These are phyloP conservation scores for Daldinia bambusicola DNA, from an alignment of 495 filamentous ascomycete genomes.

Conservation along the genomic window DNA sequence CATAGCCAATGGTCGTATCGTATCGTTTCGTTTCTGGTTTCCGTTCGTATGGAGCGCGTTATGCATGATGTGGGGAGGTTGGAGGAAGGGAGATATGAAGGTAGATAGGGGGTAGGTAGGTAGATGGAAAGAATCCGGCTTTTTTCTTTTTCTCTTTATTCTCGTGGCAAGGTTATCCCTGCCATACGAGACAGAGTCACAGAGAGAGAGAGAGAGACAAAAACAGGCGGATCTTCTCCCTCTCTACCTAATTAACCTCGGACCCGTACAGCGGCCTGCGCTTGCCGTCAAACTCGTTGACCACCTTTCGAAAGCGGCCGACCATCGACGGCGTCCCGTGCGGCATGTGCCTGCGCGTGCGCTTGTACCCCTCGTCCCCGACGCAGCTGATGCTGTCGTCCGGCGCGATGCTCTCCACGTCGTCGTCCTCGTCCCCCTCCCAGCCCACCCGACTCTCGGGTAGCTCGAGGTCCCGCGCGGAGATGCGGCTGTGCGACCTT, in stretches of 20 bases:
- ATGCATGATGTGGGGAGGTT: neutral
- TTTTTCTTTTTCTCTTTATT: too few relatives aligned
- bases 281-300: constrained; percentile 37
- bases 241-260: constrained; percentile 15
- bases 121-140: neutral
- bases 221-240: neutral
- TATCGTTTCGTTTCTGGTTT: neutral
- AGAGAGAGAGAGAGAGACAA: neutral
- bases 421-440: constrained; percentile 33
- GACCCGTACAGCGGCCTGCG: constrained; percentile 37
- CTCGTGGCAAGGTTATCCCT: neutral
- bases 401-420: constrained; percentile 53
- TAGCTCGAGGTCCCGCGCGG: constrained; percentile 32
- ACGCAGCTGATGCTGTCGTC: constrained; percentile 68
- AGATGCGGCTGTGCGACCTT: constrained; percentile 36
- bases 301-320: constrained; percentile 31
- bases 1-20: neutral
- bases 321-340: constrained; percentile 24
- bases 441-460: constrained; percentile 38
- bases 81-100: too few relatives aligned
- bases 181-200: neutral
- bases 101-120: neutral
- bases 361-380: constrained; percentile 49
- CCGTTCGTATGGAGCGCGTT: neutral
- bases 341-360: constrained; percentile 8